Percentiles rank a stretch among this genome's conserved stretches.
Evolutionary conservation across 192 early-diverging fungal genomes (phyloP).

Genomic region (Paraglomus occultum): DNA sequence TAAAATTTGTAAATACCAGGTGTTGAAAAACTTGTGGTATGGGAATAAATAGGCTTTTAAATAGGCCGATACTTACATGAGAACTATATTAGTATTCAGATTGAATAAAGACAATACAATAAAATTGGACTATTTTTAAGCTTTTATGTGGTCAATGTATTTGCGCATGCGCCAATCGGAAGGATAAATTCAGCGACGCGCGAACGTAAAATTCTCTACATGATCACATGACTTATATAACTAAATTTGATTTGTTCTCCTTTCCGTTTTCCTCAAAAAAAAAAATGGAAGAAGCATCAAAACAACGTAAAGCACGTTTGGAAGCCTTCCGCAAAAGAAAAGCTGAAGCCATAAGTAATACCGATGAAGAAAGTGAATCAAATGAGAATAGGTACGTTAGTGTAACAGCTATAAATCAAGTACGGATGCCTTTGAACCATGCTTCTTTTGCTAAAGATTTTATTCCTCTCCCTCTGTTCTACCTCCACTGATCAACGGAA

Average conservation of each 20-base stretch:
- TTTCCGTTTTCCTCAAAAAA: background rate
- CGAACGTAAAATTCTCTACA: background rate
- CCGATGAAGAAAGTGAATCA: background rate
- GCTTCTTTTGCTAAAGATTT: background rate
- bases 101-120: no score
- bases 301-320: conserved; percentile 66
- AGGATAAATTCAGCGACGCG: no score
- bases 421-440: background rate
- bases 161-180: no score
- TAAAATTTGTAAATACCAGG: no score
- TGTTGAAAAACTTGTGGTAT: no score
- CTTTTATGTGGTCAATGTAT: no score
- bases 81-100: no score
- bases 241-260: background rate
- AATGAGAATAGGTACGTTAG: conserved; percentile 30
- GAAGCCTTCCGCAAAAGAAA: conserved; percentile 60
- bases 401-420: conserved; percentile 14
- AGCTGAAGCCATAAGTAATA: conserved; percentile 30
- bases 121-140: no score
- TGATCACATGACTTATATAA: background rate
- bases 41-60: no score
- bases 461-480: background rate
- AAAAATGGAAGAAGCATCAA: conserved; percentile 59
- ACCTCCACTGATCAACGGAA: background rate
- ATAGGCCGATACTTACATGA: no score